Conservation (phyloP, 371 early-diverging fungal genomes). For the Apophysomyces ossiformis region DNA sequence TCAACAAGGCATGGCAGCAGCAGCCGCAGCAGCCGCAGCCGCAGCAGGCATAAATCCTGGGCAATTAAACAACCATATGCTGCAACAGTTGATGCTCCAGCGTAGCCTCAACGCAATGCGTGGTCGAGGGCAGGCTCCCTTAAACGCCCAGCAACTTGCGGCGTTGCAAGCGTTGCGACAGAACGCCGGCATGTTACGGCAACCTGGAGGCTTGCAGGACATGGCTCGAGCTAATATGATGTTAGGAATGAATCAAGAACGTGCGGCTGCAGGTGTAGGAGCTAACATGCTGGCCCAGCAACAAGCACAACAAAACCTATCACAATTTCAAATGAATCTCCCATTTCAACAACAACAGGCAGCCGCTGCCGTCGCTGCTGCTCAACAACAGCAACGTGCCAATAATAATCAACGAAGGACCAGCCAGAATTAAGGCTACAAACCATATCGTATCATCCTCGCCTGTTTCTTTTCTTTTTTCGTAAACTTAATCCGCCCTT, state of each 20-base stretch:
- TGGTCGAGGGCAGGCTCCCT: conserved; percentile 32
- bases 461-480: no score
- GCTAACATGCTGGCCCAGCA: conserved; percentile 13
- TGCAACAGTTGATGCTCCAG: conserved; percentile 45
- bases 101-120: conserved; percentile 27
- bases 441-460: no score
- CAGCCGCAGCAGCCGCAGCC: not conserved
- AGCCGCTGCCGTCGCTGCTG: conserved; percentile 23
- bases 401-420: conserved; percentile 7
- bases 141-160: conserved; percentile 35
- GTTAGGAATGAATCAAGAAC: conserved; percentile 20
- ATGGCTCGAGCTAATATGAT: conserved; percentile 21
- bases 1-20: conserved; percentile 15
- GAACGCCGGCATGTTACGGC: conserved; percentile 17
- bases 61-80: conserved; percentile 34
- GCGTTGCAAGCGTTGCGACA: conserved; percentile 32
- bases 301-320: conserved; percentile 27
- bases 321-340: conserved; percentile 42
- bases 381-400: conserved; percentile 36
- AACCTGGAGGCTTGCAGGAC: conserved; percentile 17
- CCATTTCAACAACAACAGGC: conserved; percentile 39
- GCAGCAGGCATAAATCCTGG: conserved; percentile 22
- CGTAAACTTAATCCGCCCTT: no score
- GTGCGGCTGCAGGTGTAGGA: conserved; percentile 22
- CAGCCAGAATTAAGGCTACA: not conserved